Evolutionary conservation across 768 basidiomycete genomes (phyloP), one percentile per base, ranked within the genome.

Genomic region (Mycena belliarum): DNA sequence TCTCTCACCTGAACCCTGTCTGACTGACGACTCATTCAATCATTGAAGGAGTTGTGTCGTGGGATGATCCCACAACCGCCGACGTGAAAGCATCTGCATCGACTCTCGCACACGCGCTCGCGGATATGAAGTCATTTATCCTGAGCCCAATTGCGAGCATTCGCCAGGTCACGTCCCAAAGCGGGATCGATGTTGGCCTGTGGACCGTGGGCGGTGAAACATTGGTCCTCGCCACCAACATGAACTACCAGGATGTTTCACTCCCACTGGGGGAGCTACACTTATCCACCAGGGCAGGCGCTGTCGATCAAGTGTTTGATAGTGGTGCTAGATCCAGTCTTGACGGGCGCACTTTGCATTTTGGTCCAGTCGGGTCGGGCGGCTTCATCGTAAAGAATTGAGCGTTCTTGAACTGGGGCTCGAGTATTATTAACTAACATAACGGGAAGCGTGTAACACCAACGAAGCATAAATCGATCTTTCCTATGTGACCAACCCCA

Each of bases 51-150:
- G 79, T 85, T 2, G 70, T 80, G 20, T 77, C 81, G 28, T 82
- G 85, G 84, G 69, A 69, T 42, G 83, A 86, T 65, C 84, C 84
- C 0, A 83, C 80, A 0, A 62, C 78, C 0, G 50, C 73, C 5
- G 79, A 83, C 37, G 83, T 86, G 72, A 83, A 85, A 66, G 64
- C 70, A 2, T 76, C 78, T 5, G 76, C 82, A 1, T 86, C 84
- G 0, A 61, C 66, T 5, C 74, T 86, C 15, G 84, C 83, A 4
- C 64, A 68, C 9, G 70, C 80, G 11, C 63, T 83, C 15, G 74
- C 76, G 3, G 70, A 28, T 35, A 79, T 85, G 66, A 76, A 74
- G 0, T 69, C 76, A 0, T 83, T 77, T 69, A 73, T 86, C 58
- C 72, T 82, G 46, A 72, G 70, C 47, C 75, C 82, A 1, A 43